Evolutionary conservation across 768 basidiomycete genomes (phyloP).

Genomic region (Russula sp.): DNA sequence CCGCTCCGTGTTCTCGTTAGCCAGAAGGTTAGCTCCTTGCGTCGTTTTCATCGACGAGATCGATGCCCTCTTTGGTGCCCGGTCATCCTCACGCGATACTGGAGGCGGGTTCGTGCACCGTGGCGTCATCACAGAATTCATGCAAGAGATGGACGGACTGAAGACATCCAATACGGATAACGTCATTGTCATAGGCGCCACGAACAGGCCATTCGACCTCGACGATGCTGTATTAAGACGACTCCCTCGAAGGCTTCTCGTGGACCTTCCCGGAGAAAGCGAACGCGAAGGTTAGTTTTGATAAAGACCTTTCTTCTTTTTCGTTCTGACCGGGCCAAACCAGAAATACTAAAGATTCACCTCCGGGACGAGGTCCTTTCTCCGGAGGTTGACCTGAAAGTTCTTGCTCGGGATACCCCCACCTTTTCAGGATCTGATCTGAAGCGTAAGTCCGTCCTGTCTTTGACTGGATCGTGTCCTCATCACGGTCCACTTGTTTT

Average conservation of each 20-base stretch:
- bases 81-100: slow-evolving; percentile 70
- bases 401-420: slow-evolving; percentile 69
- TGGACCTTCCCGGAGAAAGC: slow-evolving; percentile 84
- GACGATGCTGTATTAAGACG: slow-evolving; percentile 91
- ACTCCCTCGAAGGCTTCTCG: slow-evolving; percentile 78
- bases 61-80: slow-evolving; percentile 87
- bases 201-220: slow-evolving; percentile 86
- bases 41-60: slow-evolving; percentile 95
- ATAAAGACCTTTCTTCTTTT: not conserved
- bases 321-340: slow-evolving; percentile 5
- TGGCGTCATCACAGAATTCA: slow-evolving; percentile 87
- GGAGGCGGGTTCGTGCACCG: slow-evolving; percentile 82
- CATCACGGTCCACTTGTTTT: not conserved
- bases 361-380: slow-evolving; percentile 76
- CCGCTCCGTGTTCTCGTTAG: slow-evolving; percentile 82
- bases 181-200: slow-evolving; percentile 91
- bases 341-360: slow-evolving; percentile 86
- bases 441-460: slow-evolving; percentile 62
- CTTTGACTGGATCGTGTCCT: not conserved
- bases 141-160: slow-evolving; percentile 96
- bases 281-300: slow-evolving; percentile 70
- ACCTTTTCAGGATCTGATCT: slow-evolving; percentile 93
- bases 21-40: slow-evolving; percentile 81
- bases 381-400: slow-evolving; percentile 57
- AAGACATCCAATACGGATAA: slow-evolving; percentile 74